These are phyloP conservation scores for Tylopilus rubrobrunneus DNA, from an alignment of 768 basidiomycete species.

Conservation along the genomic window DNA sequence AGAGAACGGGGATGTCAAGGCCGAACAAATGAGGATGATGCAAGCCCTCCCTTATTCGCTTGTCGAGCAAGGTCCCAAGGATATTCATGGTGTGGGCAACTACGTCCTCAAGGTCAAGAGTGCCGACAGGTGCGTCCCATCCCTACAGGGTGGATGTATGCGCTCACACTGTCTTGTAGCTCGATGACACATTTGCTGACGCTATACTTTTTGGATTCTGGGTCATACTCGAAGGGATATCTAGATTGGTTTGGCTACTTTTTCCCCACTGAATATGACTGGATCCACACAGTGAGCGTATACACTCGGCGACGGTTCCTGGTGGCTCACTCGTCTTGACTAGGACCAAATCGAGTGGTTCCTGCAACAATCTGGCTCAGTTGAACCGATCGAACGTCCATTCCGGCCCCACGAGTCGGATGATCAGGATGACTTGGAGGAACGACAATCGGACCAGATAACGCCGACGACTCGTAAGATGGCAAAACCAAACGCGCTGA, in stretches of 20 bases:
- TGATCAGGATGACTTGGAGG: constrained; percentile 53
- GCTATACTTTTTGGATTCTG: constrained; percentile 89
- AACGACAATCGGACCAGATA: constrained; percentile 57
- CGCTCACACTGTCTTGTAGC: constrained; percentile 35
- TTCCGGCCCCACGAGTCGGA: constrained; percentile 73
- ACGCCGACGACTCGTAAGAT: constrained; percentile 52
- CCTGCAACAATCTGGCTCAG: constrained; percentile 73
- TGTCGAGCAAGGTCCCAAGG: constrained; percentile 73
- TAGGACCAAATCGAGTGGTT: constrained; percentile 88
- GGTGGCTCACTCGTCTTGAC: neutral
- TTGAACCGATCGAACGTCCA: constrained; percentile 75
- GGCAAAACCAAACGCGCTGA: constrained; percentile 92
- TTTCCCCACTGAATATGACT: constrained; percentile 78
- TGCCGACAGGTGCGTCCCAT: constrained; percentile 66
- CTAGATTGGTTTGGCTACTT: constrained; percentile 57
- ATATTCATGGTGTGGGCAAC: constrained; percentile 88
- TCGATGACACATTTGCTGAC: constrained; percentile 88
- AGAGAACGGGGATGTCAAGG: constrained; percentile 59
- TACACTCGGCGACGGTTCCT: neutral
- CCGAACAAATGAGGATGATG: constrained; percentile 66
- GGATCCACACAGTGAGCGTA: constrained; percentile 60
- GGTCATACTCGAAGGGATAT: constrained; percentile 62
- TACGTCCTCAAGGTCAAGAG: constrained; percentile 84
- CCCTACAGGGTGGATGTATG: neutral
- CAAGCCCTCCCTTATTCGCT: constrained; percentile 83